Evolutionary conservation across 805 yeast species (phyloP), one percentile per base, ranked within the genome.

Genomic region (Saturnispora bothae): DNA sequence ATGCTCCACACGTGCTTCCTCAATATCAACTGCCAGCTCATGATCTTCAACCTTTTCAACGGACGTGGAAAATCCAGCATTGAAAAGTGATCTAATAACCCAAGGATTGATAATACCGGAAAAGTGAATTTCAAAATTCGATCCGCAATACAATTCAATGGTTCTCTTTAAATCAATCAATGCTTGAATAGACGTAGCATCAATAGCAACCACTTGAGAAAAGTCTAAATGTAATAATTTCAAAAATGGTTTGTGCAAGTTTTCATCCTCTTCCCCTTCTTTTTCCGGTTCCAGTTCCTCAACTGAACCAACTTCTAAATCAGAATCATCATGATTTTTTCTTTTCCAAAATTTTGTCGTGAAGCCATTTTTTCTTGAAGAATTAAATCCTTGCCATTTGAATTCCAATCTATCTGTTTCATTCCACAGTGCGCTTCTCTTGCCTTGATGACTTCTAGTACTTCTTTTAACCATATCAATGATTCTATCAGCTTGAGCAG

Each of bases 71-170:
- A 85, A 85, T 1, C 94, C 94, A 41, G 78, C 77, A 48, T 75
- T 71, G 31, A 80, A 54, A 47, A 88, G 69, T 4, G 80, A 81
- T 52, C 89, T 71, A 51, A 83, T 76, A 39, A 83, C 73, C 96
- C 96, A 88, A 8, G 89, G 88, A 40, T 82, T 77, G 32, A 82
- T 61, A 23, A 88, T 74, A 19, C 95, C 94, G 9, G 83, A 73
- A 57, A 88, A 86, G 60, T 88, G 96, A 62, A 79, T 78, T 59
- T 88, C 96, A 42, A 85, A 88, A 48, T 81, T 85, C 41, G 80
- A 66, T 53, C 83, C 88, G 14, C 92, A 80, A 51, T 82, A 83
- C 40, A 64, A 69, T 58, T 77, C 76, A 34, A 85, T 58, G 13
- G 85, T 76, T 48, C 77, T 78, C 46, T 81, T 69, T 49, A 83